Conservation (phyloP, 495 filamentous ascomycete genomes). For the Tuber indicum region DNA sequence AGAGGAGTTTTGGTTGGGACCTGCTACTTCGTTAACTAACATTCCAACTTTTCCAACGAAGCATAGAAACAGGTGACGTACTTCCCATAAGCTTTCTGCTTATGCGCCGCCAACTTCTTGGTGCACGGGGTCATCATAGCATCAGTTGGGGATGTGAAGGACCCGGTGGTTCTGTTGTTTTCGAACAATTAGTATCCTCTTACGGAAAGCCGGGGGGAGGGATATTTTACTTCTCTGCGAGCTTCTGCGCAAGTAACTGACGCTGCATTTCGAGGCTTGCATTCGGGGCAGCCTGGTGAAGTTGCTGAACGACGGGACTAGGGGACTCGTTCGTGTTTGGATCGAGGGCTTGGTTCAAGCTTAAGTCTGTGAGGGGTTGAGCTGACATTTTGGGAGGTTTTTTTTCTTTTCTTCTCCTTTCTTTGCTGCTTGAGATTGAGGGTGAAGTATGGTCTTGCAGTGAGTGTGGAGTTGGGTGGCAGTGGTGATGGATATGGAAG, state of each 20-base stretch:
- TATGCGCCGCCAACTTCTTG: conserved; percentile 62
- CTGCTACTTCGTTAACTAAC: conserved; percentile 14
- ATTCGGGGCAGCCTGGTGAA: conserved; percentile 22
- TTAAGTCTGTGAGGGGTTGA: conserved; percentile 26
- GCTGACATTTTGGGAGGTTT: conserved; percentile 20
- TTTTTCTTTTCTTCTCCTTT: neutral
- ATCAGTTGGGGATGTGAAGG: conserved; percentile 65
- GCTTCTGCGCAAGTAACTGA: conserved; percentile 39
- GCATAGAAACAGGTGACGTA: conserved; percentile 20
- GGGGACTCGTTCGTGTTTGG: conserved; percentile 8
- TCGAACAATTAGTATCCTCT: neutral
- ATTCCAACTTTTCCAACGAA: neutral
- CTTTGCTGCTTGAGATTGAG: neutral
- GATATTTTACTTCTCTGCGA: conserved; percentile 31
- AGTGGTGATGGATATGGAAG: neutral
- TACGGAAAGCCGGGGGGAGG: neutral
- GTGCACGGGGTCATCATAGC: conserved; percentile 67
- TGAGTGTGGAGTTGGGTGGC: neutral
- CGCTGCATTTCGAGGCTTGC: conserved; percentile 38
- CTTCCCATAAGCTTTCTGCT: conserved; percentile 59
- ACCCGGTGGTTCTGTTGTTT: conserved; percentile 42
- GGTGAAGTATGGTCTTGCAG: neutral
- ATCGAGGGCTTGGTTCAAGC: conserved; percentile 10
- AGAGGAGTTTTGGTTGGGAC: conserved; percentile 27
- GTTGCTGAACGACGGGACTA: conserved; percentile 27